Conservation (phyloP, 495 filamentous ascomycete genomes). For the Pseudevernia furfuracea region DNA sequence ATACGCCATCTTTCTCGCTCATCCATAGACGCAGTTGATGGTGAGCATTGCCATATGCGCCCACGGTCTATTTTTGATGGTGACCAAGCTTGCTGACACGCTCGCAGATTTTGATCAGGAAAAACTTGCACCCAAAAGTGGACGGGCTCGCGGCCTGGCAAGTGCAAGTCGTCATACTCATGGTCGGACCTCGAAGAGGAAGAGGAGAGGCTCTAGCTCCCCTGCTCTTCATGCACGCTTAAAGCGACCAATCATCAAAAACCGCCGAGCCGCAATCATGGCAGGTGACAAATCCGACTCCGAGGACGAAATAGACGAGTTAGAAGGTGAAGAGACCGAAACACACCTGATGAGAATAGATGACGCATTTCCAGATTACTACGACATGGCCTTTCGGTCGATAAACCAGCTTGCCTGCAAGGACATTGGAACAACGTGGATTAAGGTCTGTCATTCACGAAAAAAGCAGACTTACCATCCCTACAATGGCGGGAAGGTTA, state of each 20-base stretch:
- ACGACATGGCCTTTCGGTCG: background rate
- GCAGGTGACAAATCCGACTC: background rate
- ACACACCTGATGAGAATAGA: background rate
- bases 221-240: background rate
- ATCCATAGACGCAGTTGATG: background rate
- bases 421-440: conserved; percentile 18
- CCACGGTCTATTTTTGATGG: background rate
- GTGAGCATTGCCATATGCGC: background rate
- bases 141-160: background rate
- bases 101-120: background rate
- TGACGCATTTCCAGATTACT: background rate
- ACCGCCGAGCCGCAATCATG: background rate
- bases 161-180: background rate
- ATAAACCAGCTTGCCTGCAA: conserved; percentile 36
- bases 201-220: background rate
- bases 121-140: background rate
- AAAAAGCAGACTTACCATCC: conserved; percentile 62
- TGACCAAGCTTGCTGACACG: background rate
- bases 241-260: background rate
- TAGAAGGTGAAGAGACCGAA: background rate
- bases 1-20: background rate
- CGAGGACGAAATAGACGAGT: background rate
- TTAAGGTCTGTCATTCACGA: conserved; percentile 16
- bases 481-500: conserved; percentile 53
- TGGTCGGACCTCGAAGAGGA: background rate